Base-by-base conservation (phyloP, 176 grass and related monocot genomes). In the Rhynchospora tenuis region DNA sequence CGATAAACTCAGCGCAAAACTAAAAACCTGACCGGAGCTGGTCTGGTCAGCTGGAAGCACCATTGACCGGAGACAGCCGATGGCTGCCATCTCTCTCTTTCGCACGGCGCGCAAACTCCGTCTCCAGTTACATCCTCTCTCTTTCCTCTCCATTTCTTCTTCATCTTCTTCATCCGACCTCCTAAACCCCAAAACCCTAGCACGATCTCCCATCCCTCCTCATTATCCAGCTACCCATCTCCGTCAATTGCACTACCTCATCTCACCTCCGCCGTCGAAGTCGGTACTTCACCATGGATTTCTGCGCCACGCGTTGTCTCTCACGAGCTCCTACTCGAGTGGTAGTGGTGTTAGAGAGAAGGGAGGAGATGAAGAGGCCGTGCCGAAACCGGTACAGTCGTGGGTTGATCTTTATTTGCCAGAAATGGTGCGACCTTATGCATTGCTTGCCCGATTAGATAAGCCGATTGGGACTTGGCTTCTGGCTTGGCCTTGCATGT, bases 391-490 rank as follows among this genome's bases (percentile, higher is more conserved):
- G 14, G 19, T 23, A 44, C 70, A 42, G 38, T 87, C 92, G n/a
- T 97, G 94, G 92, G 74, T 92, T 59, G 85, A 94, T 20, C 59
- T 43, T 38, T 97, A 85, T 86, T 62, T 97, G 58, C 94, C 92
- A 0, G 64, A 82, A 70, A 86, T 83, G 59, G 83, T 85, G 42
- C 86, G 85, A 3, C 92, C 94, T 0, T 94, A 97, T 85, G 94
- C 90, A 3, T 87, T 89, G 62, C 92, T 94, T n/a, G 92, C 92
- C 15, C 88, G 92, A 74, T 50, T 94, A 69, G 92, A 97, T 88
- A 94, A 94, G 72, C 90, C 94, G 23, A 90, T 97, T 10, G 92
- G 92, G 19, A 90, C 88, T 24, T 94, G 92, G 92, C 85, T 97
- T 62, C 87, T 97, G 2, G 85, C 85, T 1, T 94, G 94, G 94